Conservation (phyloP, 23 red algal genomes). For the Rhodosorus marinus region DNA sequence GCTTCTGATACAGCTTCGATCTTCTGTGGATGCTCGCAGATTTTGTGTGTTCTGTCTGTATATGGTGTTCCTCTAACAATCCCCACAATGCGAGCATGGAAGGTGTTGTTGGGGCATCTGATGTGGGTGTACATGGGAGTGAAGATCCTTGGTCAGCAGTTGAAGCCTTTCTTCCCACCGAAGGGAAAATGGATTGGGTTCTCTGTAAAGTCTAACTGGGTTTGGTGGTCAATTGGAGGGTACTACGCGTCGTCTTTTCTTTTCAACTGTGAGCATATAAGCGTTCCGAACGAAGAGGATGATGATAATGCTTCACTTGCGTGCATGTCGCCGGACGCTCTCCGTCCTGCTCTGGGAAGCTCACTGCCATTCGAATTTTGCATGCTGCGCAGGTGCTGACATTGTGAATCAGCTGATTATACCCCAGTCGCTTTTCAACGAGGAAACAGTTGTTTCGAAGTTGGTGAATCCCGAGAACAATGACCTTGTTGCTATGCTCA, state of each 20-base stretch:
- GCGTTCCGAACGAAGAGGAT: too few species aligned
- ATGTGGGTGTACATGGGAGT: conserved; percentile 99
- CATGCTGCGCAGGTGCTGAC: too few species aligned
- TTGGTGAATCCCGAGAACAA: conserved; percentile 98
- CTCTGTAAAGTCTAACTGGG: conserved; percentile 71
- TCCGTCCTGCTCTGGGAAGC: too few species aligned
- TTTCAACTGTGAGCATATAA: too few species aligned
- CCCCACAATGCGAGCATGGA: conserved; percentile 80
- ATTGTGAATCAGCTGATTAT: conserved; percentile 81
- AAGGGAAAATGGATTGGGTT: conserved; percentile 69
- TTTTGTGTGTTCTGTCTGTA: conserved; percentile 54
- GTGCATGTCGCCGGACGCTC: too few species aligned
- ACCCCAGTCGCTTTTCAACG: conserved; percentile 70
- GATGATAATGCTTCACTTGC: too few species aligned
- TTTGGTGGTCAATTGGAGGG: conserved; percentile 90
- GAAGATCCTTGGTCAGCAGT: conserved; percentile 54
- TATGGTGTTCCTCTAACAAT: conserved; percentile 80
- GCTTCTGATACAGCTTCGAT: too few species aligned
- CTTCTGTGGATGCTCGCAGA: too few species aligned
- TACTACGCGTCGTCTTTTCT: conserved; percentile 88
- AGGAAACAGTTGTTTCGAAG: conserved; percentile 97
- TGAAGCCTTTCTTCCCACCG: conserved; percentile 93
- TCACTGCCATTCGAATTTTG: too few species aligned
- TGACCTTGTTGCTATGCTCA: conserved; percentile 83
- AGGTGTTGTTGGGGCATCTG: conserved; percentile 86